A percentile compares a stretch with the other conserved stretches of the same genome.
phyloP scores from a whole-genome alignment of 768 basidiomycete genomes.

The Gymnopilus junonius region DNA sequence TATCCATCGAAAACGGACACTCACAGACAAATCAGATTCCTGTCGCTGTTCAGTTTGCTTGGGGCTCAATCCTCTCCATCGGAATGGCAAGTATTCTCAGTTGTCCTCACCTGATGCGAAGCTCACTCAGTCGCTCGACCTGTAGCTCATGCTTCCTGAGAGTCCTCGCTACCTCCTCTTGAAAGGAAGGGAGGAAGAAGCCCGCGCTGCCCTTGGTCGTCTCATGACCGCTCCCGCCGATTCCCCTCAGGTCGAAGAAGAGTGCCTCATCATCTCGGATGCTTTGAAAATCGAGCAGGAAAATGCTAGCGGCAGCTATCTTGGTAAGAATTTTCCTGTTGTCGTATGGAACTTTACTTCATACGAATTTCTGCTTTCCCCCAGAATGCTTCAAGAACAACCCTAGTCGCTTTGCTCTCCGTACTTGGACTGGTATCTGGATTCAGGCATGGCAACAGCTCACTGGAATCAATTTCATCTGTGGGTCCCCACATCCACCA shows the following conservation, averaged over 20 bases:
- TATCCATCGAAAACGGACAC: not conserved
- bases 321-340: constrained; percentile 35
- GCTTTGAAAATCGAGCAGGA: constrained; percentile 65
- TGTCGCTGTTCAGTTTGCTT: constrained; percentile 77
- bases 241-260: constrained; percentile 57
- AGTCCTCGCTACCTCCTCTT: constrained; percentile 76
- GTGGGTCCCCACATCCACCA: constrained; percentile 12
- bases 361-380: constrained; percentile 23
- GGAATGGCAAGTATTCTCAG: not conserved
- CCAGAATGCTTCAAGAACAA: constrained; percentile 47
- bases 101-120: constrained; percentile 4
- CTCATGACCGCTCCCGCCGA: constrained; percentile 58
- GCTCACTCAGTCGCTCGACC: no score
- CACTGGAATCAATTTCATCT: constrained; percentile 73
- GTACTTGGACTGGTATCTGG: constrained; percentile 81
- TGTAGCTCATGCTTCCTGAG: constrained; percentile 20
- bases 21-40: constrained; percentile 47
- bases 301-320: constrained; percentile 61
- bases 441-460: constrained; percentile 62
- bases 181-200: constrained; percentile 59
- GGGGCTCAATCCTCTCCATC: constrained; percentile 67
- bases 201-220: constrained; percentile 61
- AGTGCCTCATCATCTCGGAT: constrained; percentile 47
- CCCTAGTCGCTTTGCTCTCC: constrained; percentile 62
- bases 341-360: not conserved